phyloP scores from a whole-genome alignment of 139 green algal genomes.

The Edaphochlamys debaryana region DNA sequence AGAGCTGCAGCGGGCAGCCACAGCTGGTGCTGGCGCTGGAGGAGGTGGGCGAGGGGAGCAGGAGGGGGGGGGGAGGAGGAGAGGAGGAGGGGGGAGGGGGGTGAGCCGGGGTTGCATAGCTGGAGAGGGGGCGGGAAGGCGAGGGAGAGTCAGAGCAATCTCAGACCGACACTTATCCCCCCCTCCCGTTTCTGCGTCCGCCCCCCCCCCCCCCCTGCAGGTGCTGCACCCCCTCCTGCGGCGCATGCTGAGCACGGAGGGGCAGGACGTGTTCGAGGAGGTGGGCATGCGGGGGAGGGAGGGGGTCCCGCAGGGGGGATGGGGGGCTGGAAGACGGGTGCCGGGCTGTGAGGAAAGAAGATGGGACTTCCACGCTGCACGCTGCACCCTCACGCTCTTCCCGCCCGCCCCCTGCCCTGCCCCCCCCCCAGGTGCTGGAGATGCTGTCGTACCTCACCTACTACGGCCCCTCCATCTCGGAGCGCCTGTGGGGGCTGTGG shows the following conservation, averaged over 20 bases:
- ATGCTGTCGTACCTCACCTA: slow-evolving; percentile 95
- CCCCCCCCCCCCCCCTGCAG: no score
- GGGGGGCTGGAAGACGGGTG: neutral
- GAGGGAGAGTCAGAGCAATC: no score
- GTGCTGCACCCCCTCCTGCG: slow-evolving; percentile 89
- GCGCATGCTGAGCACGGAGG: slow-evolving; percentile 67
- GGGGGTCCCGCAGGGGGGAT: neutral
- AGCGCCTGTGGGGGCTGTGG: slow-evolving; percentile 91
- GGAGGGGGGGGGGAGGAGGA: no score
- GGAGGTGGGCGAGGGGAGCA: no score
- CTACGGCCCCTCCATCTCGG: slow-evolving; percentile 76
- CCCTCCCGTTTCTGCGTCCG: no score
- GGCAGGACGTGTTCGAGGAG: slow-evolving; percentile 95
- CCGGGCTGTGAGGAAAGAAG: no score
- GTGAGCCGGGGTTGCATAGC: no score
- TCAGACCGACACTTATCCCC: no score
- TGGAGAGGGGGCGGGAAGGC: no score
- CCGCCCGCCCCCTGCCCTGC: neutral
- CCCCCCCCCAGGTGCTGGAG: slow-evolving; percentile 71
- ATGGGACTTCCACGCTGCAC: no score
- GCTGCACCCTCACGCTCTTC: no score
- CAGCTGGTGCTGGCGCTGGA: slow-evolving; percentile 87
- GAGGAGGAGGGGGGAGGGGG: no score
- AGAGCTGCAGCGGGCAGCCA: slow-evolving; percentile 79
- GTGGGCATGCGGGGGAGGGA: slow-evolving; percentile 20